Base-by-base conservation (phyloP, 257 asterid species). In the Galeopsis tetrahit region DNA sequence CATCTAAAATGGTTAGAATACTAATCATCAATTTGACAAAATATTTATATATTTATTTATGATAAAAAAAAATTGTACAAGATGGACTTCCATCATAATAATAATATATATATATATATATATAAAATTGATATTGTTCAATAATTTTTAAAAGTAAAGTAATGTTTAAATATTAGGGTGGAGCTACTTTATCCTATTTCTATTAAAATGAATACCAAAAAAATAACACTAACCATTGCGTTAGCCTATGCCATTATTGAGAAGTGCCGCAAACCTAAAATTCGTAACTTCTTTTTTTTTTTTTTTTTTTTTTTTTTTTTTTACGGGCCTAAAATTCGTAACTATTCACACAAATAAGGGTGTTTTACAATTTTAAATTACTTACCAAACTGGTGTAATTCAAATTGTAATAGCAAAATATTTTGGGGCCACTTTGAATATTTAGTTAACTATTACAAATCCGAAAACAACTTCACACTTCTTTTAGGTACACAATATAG, bases 401-500 rank as follows among this genome's bases (percentile, higher is more conserved):
- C 21, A 72, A 5, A 14, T 40, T 38, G 75, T 10, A 44, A 51
- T 32, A 21, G 11, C 1, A 39, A 52, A 39, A 63, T 42, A 8
- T 51, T 51, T 40, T 52, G 71, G 49, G 40, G 33, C 51, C 65
- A 73, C 14, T 31, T 64, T 42, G 59, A 40, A 51, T 51, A 63
- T 14, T 49, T 35, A 34, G 2, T 49, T 51, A 61, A 60, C 33
- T 61, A n/a, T 61, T 75, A 48, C 31, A 61, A 32, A 62, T 40
- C 75, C 57, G 55, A 31, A 0, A 62, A 59, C 66, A 60, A 13
- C 79, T 36, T n/a, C 64, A 1, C 32, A 44, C 15, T 17, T 44
- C 65, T 15, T 40, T 32, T 4, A 5, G 43, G 43, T 39, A 39
- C 5, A 39, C 43, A 39, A 5, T 4, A 39, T 5, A 39, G 3